Evolutionary conservation across 257 asterid species (phyloP).

Genomic region (Nicotiana sylvestris): DNA sequence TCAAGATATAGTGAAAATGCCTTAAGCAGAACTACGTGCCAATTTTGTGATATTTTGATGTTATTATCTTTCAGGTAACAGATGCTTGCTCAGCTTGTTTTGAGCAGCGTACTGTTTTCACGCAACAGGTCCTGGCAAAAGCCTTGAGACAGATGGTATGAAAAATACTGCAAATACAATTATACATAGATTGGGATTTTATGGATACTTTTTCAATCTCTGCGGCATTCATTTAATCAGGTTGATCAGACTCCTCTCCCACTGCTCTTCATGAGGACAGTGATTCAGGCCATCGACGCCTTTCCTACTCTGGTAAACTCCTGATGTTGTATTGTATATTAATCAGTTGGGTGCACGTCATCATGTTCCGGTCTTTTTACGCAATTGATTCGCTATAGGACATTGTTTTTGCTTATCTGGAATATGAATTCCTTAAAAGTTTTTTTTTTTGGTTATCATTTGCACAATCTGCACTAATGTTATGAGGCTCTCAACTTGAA

Average conservation of each 20-base stretch:
- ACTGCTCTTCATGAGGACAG: conserved; percentile 95
- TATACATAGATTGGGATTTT: neutral
- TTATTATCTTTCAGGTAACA: conserved; percentile 53
- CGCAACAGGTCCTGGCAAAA: conserved; percentile 87
- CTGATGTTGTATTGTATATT: neutral
- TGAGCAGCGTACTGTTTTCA: conserved; percentile 98
- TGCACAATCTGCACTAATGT: neutral
- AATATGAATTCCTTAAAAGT: no score
- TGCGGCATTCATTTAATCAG: conserved; percentile 25
- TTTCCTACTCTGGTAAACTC: conserved; percentile 78
- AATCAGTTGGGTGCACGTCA: neutral
- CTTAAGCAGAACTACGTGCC: neutral
- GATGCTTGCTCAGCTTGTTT: conserved; percentile 98
- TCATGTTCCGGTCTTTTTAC: neutral
- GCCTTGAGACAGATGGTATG: conserved; percentile 91
- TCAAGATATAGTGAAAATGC: neutral
- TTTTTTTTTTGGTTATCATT: neutral
- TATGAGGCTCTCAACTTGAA: neutral
- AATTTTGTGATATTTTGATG: neutral
- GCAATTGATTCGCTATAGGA: neutral
- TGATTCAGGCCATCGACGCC: conserved; percentile 97
- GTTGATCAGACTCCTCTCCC: conserved; percentile 93
- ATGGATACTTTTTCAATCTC: neutral
- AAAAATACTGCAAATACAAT: neutral
- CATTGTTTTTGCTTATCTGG: neutral